Evolutionary conservation across 768 basidiomycete genomes (phyloP).

Genomic region (Astraeus odoratus): DNA sequence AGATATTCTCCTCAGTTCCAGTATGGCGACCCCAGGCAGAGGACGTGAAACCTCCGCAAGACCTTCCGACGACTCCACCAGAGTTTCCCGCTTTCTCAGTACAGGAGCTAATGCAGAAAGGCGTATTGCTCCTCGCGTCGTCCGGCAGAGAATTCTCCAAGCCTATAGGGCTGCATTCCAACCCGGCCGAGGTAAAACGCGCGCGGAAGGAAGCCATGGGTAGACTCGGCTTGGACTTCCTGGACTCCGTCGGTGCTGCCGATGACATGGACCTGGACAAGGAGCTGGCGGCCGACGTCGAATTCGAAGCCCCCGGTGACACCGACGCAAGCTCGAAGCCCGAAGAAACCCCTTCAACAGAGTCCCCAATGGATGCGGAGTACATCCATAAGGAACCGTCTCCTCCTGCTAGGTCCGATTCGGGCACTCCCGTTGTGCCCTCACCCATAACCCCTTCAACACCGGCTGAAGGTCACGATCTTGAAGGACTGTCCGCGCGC

Average conservation of each 20-base stretch:
- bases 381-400: slow-evolving; percentile 34
- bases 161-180: slow-evolving; percentile 64
- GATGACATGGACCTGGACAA: slow-evolving; percentile 85
- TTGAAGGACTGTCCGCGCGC: slow-evolving; percentile 70
- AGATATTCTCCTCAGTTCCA: slow-evolving; percentile 81
- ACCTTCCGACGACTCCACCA: slow-evolving; percentile 31
- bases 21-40: slow-evolving; percentile 50
- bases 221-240: slow-evolving; percentile 80
- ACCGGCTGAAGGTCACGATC: slow-evolving; percentile 37
- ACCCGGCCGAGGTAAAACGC: slow-evolving; percentile 73
- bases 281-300: slow-evolving; percentile 60
- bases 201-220: slow-evolving; percentile 87
- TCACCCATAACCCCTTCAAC: slow-evolving; percentile 41
- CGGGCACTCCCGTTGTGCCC: slow-evolving; percentile 38
- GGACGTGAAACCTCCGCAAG: slow-evolving; percentile 17
- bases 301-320: slow-evolving; percentile 40
- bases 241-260: slow-evolving; percentile 59
- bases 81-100: slow-evolving; percentile 76
- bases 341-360: slow-evolving; percentile 29
- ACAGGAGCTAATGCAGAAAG: slow-evolving; percentile 65
- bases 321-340: slow-evolving; percentile 32
- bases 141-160: slow-evolving; percentile 90
- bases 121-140: slow-evolving; percentile 77
- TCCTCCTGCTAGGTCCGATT: slow-evolving; percentile 36
- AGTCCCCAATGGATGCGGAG: slow-evolving; percentile 42